These are phyloP conservation scores for Citrus trifoliata DNA, from an alignment of 345 rosid species.

Conservation along the genomic window DNA sequence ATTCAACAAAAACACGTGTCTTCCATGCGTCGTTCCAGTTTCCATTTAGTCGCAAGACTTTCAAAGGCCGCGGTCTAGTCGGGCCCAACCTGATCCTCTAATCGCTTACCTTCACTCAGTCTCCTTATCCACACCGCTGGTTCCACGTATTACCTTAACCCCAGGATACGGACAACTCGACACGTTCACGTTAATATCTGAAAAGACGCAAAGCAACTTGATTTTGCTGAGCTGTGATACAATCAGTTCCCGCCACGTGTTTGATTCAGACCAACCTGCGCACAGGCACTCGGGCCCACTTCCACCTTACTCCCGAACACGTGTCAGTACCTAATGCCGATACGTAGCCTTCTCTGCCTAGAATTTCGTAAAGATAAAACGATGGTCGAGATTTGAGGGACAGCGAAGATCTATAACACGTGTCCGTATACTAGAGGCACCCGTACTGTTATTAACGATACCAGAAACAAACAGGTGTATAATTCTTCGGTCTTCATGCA, in stretches of 20 bases:
- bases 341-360: background rate
- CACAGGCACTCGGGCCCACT: background rate
- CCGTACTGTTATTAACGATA: background rate
- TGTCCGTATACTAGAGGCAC: background rate
- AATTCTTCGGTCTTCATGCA: constrained; percentile 1
- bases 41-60: background rate
- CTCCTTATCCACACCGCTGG: background rate
- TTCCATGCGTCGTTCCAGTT: background rate
- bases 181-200: constrained; percentile 8
- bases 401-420: constrained; percentile 31
- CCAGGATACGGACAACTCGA: background rate
- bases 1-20: background rate
- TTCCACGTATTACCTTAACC: constrained; percentile 7
- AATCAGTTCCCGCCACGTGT: constrained; percentile 7
- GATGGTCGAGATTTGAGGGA: constrained; percentile 23
- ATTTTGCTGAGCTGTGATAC: constrained; percentile 1
- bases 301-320: too few species aligned
- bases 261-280: background rate
- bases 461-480: constrained; percentile 11
- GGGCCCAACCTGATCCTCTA: background rate
- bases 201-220: constrained; percentile 8
- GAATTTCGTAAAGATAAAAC: background rate
- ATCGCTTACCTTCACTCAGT: too few species aligned
- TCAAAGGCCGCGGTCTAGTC: background rate
- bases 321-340: too few species aligned